Evolutionary conservation across 2,329 filamentous ascomycete species (phyloP), one percentile per base, ranked within the genome.

Genomic region (Fusarium torulosum): DNA sequence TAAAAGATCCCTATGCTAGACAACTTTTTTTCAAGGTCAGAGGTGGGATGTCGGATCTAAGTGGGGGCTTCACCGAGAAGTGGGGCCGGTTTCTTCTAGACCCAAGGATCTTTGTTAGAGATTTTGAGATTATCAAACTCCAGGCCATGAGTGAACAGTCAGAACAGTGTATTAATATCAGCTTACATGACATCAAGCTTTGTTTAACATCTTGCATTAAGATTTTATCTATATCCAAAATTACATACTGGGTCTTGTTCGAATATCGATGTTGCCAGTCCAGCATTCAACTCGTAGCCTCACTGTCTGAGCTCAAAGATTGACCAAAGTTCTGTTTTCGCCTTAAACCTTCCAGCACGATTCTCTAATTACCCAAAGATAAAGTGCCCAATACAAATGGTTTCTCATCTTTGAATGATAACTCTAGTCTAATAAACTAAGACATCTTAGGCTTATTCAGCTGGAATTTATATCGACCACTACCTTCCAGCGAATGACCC

Each of bases 1-100:
- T 45, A 44, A 57, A 57, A 58, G 55, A 44, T 53, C 25, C 14
- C 44, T 57, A 59, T 43, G 45, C 46, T 64, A 42, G 58, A 31
- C 58, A 68, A 72, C 68, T 70, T 73, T 72, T 72, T 72, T 72
- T 59, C 45, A 67, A 56, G 65, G 67, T 69, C 56, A 57, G 45
- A 64, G 63, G 67, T 72, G 63, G 67, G 67, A 67, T 70, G 53
- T 45, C 50, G 58, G 59, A 46, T 63, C 52, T 21, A 61, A 67
- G 70, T 72, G 65, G 70, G 69, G 70, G 64, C 55, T 27, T 69
- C 47, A 66, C 55, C 61, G 61, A 69, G 45, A 42, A 63, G 60
- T 63, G 60, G 60, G 59, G 60, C 60, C 60, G 59, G 35, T 4
- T 37, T 49, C 42, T 20, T 31, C 23, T 52, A 10, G 11, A 13